These are phyloP conservation scores for Moricandia arvensis DNA, from an alignment of 345 rosid genomes.

Conservation along the genomic window DNA sequence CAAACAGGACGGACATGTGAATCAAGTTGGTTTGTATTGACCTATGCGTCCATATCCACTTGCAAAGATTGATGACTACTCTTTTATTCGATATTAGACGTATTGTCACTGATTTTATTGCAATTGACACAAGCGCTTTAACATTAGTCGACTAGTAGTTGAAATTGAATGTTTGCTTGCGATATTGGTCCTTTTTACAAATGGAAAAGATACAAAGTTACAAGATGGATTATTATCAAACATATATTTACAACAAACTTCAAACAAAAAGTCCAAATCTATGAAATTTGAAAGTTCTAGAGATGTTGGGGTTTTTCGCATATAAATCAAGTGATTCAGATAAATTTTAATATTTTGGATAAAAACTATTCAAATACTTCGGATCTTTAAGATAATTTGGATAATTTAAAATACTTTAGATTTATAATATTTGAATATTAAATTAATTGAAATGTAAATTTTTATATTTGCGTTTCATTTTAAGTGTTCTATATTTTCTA, in stretches of 20 bases:
- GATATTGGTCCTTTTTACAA: neutral
- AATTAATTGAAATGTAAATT: no score
- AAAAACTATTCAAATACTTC: no score
- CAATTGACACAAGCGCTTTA: conserved; percentile 4
- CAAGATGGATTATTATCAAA: neutral
- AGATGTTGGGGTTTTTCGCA: no score
- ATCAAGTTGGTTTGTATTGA: conserved; percentile 32
- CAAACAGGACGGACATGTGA: conserved; percentile 33
- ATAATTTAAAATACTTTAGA: no score
- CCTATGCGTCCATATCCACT: conserved; percentile 28
- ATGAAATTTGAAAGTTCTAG: no score
- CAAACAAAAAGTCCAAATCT: neutral
- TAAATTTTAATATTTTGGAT: no score
- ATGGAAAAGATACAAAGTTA: neutral
- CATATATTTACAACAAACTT: neutral
- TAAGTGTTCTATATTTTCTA: no score
- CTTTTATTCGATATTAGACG: conserved; percentile 5
- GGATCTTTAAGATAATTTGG: no score
- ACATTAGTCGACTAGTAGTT: neutral
- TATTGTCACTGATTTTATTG: neutral
- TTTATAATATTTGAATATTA: no score
- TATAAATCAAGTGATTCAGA: no score
- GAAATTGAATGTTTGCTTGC: neutral
- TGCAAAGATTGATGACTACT: conserved; percentile 15
- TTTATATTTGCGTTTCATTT: no score